phyloP scores from a whole-genome alignment of 164 flowering plant species.

The Nymphaea thermarum region DNA sequence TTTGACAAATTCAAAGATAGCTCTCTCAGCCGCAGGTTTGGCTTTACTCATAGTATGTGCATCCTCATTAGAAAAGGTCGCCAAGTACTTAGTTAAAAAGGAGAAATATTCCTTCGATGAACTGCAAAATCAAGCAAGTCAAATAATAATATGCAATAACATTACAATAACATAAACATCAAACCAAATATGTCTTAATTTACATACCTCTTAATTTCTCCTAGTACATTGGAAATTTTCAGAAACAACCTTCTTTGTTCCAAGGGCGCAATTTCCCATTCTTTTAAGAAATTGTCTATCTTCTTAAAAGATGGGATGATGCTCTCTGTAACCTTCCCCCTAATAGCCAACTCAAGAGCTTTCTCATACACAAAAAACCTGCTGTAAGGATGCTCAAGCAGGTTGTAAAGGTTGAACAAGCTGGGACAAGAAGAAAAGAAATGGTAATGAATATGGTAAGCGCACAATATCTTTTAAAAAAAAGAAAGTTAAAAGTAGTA shows the following conservation, averaged over 20 bases:
- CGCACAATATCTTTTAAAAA: not conserved
- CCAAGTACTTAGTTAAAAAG: conserved; percentile 76
- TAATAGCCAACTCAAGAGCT: conserved; percentile 60
- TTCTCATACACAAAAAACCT: conserved; percentile 72
- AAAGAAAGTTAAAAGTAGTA: not conserved
- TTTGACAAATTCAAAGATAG: conserved; percentile 82
- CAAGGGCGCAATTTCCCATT: conserved; percentile 69
- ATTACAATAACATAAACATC: not conserved
- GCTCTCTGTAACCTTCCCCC: conserved; percentile 71
- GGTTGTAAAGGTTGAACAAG: conserved; percentile 83
- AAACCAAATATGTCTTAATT: not conserved
- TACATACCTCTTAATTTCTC: conserved; percentile 66
- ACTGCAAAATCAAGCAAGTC: conserved; percentile 27
- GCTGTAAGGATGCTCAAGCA: conserved; percentile 69
- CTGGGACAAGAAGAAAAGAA: conserved; percentile 25
- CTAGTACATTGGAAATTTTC: conserved; percentile 53
- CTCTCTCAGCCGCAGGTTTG: conserved; percentile 77
- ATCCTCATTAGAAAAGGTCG: conserved; percentile 83
- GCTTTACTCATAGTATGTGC: conserved; percentile 54
- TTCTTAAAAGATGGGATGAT: conserved; percentile 71
- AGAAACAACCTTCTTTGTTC: conserved; percentile 82
- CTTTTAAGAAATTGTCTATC: conserved; percentile 75
- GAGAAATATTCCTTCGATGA: conserved; percentile 60
- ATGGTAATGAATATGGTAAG: conserved; percentile 1
- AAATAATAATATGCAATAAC: not conserved